These are phyloP conservation scores for Pseudogymnoascus sp. DNA, from an alignment of 2,329 filamentous ascomycete genomes.

Conservation along the genomic window DNA sequence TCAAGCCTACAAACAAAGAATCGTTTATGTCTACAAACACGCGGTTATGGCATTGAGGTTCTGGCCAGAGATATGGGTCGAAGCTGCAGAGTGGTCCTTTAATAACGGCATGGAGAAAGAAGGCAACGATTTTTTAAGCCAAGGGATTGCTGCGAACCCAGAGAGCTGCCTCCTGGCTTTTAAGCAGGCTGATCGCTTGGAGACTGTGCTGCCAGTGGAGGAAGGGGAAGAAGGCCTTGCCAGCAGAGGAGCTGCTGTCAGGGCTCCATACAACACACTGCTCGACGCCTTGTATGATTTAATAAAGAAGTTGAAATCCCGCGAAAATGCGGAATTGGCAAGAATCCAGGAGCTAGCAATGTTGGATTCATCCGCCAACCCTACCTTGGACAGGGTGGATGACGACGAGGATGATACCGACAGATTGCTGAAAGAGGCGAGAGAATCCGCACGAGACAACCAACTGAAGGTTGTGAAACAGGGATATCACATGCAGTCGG, in stretches of 20 bases:
- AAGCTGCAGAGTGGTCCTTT: conserved; percentile 88
- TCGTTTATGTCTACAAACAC: conserved; percentile 88
- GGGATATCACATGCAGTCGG: conserved; percentile 63
- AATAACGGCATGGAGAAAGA: conserved; percentile 63
- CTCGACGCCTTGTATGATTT: conserved; percentile 84
- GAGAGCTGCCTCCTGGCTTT: conserved; percentile 88
- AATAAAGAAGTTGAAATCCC: conserved; percentile 61
- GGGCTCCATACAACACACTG: conserved; percentile 74
- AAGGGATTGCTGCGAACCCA: conserved; percentile 82
- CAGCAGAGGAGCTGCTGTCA: conserved; percentile 53
- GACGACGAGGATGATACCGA: conserved; percentile 41
- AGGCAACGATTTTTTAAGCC: conserved; percentile 61
- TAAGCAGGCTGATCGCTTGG: conserved; percentile 80
- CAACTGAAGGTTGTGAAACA: conserved; percentile 55
- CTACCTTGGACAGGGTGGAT: conserved; percentile 39
- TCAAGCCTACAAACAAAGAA: conserved; percentile 63
- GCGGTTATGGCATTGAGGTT: conserved; percentile 89
- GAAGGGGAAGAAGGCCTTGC: conserved; percentile 63
- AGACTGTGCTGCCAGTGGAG: conserved; percentile 66
- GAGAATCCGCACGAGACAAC: conserved; percentile 45
- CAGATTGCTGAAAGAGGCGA: conserved; percentile 26
- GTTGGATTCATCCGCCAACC: conserved; percentile 27
- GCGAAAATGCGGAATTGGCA: conserved; percentile 49
- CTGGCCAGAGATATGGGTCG: conserved; percentile 93
- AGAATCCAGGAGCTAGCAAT: conserved; percentile 44